phyloP scores from a whole-genome alignment of 352 stramenopile species.

The Nothophytophthora sp. region DNA sequence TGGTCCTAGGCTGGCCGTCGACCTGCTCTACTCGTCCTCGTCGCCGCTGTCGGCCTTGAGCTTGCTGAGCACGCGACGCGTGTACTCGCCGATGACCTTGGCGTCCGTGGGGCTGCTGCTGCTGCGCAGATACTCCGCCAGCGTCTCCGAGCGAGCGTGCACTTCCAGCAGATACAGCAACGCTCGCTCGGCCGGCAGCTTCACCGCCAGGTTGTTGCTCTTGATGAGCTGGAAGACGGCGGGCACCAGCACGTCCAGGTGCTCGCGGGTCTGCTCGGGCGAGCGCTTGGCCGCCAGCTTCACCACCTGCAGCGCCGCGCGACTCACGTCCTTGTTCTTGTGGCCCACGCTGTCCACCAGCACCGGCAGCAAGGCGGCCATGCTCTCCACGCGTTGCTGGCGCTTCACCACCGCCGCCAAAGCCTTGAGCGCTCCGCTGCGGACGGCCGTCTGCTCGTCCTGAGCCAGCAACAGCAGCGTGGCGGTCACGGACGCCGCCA shows the following conservation, averaged over 20 bases:
- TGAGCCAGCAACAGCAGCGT: slow-evolving; percentile 46
- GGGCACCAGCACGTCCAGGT: slow-evolving; percentile 68
- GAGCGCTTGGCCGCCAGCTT: slow-evolving; percentile 77
- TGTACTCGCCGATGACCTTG: slow-evolving; percentile 89
- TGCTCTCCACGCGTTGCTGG: slow-evolving; percentile 25
- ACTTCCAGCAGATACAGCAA: slow-evolving; percentile 89
- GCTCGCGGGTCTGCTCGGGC: slow-evolving; percentile 48
- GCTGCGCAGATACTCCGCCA: slow-evolving; percentile 67
- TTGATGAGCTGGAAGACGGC: slow-evolving; percentile 86
- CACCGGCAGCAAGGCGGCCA: slow-evolving; percentile 50
- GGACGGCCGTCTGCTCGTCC: slow-evolving; percentile 73
- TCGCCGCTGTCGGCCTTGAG: slow-evolving; percentile 85
- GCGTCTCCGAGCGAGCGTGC: slow-evolving; percentile 78
- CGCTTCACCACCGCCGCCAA: slow-evolving; percentile 62
- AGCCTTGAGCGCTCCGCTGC: slow-evolving; percentile 51
- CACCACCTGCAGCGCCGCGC: slow-evolving; percentile 65
- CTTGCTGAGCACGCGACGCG: slow-evolving; percentile 85
- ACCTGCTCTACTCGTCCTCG: slow-evolving; percentile 59
- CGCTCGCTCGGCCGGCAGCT: slow-evolving; percentile 83
- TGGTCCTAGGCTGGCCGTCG: too few species aligned
- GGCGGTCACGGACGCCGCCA: slow-evolving; percentile 22
- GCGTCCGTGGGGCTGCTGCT: slow-evolving; percentile 55
- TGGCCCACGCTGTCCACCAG: slow-evolving; percentile 62
- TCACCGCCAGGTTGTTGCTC: slow-evolving; percentile 89
- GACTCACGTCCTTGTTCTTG: slow-evolving; percentile 83